Base-by-base conservation (phyloP, 768 basidiomycete genomes). In the Lanmaoa rubissima region DNA sequence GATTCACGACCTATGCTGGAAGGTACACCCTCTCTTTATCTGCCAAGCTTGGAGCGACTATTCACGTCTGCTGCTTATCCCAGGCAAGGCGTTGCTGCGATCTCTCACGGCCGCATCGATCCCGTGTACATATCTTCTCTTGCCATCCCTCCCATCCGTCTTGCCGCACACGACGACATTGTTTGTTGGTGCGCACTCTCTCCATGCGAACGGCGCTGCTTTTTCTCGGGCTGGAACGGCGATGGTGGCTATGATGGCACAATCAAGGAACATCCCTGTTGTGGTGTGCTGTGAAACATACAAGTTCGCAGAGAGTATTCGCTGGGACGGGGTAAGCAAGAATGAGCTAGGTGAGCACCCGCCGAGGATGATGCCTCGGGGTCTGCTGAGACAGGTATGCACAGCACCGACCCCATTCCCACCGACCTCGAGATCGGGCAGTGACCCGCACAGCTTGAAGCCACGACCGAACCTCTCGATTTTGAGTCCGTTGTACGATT, bases 211-310 rank as follows among this genome's bases (percentile, higher is more conserved):
- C 60, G 97, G 97, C 9, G 86, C 93, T 3, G 90, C 98, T 3
- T 96, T 90, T 69, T 91, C 94, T 12, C 82, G 97, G 49, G 93
- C 94, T 0, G 97, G 97, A 28, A 98, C 95, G 4, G 96, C 96
- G 0, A 81, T 94, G 64, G 93, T 98, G 7, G 92, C 95, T 2
- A 96, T 98, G 95, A 86, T 98, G 80, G 92, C 93, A 1, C 92
- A 92, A 71, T 84, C 85, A 46, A 83, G 88, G 65, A 87, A 86
- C 24, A 89, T 98, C 0, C 96, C 97, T 5, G 94, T 98, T 8
- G 84, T 99, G 36, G 94, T 97, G 26, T 98, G 94, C 61, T 97
- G 95, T 65, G 97, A 98, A 74, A 99, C 97, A 5, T 98, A 98
- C 77, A 99, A 99, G 72, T 98, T 95, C 66, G 90, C 91, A 17